Conservation (phyloP, 2,329 filamentous ascomycete species). For the Calonectria naviculata region DNA sequence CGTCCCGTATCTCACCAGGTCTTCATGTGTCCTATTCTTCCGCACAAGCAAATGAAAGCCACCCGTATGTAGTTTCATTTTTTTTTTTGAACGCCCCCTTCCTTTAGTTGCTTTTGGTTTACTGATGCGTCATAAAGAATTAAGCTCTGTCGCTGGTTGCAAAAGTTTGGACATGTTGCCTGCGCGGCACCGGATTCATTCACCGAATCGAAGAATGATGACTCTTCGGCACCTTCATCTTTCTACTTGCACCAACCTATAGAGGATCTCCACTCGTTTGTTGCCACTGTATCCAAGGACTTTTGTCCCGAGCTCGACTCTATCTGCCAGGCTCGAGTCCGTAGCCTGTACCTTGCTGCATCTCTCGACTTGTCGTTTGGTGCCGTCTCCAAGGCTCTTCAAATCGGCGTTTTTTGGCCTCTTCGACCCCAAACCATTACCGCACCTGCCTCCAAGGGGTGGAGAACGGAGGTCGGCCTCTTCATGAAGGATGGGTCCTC, state of each 20-base stretch:
- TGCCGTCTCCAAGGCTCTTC: constrained; percentile 71
- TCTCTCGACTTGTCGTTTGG: constrained; percentile 85
- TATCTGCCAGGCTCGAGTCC: constrained; percentile 61
- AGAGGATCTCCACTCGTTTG: constrained; percentile 65
- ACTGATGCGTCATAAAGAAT: constrained; percentile 47
- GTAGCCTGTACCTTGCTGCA: constrained; percentile 61
- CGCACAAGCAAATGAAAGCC: constrained; percentile 10
- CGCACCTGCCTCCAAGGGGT: constrained; percentile 52
- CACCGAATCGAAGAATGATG: constrained; percentile 56
- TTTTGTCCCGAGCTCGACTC: constrained; percentile 61
- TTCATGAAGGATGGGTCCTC: constrained; percentile 72
- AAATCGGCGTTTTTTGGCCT: constrained; percentile 74
- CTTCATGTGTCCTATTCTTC: constrained; percentile 85
- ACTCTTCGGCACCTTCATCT: constrained; percentile 58
- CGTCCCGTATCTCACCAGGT: constrained; percentile 81
- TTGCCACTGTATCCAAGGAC: constrained; percentile 60
- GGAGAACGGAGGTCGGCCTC: constrained; percentile 84
- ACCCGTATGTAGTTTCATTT: constrained; percentile 34
- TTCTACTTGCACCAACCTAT: constrained; percentile 78
- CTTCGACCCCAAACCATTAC: constrained; percentile 53
- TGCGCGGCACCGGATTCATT: constrained; percentile 67
- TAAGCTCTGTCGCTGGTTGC: constrained; percentile 68
- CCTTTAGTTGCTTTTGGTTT: background rate
- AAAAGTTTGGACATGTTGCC: constrained; percentile 66
- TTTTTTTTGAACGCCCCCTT: background rate